Base-by-base conservation (phyloP, 805 yeast species). In the Metschnikowia orientalis region DNA sequence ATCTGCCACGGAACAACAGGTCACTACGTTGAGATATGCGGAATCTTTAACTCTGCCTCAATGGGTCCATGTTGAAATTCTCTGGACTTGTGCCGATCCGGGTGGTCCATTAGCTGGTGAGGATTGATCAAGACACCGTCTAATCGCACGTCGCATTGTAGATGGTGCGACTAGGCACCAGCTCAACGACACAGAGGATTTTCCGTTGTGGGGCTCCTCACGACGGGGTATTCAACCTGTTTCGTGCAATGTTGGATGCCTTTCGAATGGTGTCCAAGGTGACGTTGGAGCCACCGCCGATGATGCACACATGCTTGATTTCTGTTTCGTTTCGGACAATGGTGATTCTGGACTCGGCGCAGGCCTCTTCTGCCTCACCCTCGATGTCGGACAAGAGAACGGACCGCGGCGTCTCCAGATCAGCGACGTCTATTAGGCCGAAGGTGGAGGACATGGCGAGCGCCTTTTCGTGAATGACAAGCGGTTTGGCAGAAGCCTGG, bases 281-380 rank as follows among this genome's bases (percentile, higher is more conserved):
- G 13, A 79, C 56, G 17, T 59, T 63, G 8, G 69, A 57, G 9
- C 69, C 60, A 2, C 74, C 76, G 12, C 82, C 81, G 10, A 63
- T 50, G 3, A 79, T 51, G 14, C 67, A 69, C 8, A 78, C 56
- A 17, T 69, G 61, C 32, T 63, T 68, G 33, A 73, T 51, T 12
- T 45, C 43, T 61, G 37, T 36, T 4, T 48, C 47, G 28, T 46
- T 50, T 4, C 54, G 46, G 10, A 78, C 65, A 1, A 77, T 66
- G 14, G 67, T 58, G 10, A 85, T 58, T 12, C 76, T 69, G 26
- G 83, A 75, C 26, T 57, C 58, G 3, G 80, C 67, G 19, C 78
- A 67, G 8, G 63, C 50, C 48, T 86, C 94, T 55, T 87, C 96
- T 4, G 88, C 81, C 40, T 82, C 90, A 9, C 94, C 94, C 53